Percentiles rank a stretch among this genome's conserved stretches.
Evolutionary conservation across 305 asterid species (phyloP).

Genomic region (Salvia sclarea): DNA sequence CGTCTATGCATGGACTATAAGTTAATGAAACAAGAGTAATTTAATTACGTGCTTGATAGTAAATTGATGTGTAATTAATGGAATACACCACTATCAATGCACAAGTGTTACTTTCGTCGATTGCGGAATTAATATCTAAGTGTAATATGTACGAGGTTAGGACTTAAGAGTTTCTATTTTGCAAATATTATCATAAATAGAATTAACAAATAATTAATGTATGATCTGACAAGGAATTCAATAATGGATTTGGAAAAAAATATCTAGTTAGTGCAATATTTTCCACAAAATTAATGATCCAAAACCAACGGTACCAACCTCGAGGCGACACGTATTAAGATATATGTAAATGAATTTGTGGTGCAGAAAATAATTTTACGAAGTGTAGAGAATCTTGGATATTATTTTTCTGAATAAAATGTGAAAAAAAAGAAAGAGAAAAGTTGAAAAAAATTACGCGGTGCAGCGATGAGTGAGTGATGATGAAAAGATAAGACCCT

Average conservation of each 20-base stretch:
- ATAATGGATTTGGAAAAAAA: not conserved
- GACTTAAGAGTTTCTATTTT: not conserved
- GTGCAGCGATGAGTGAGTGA: constrained; percentile 34
- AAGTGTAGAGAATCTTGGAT: constrained; percentile 20
- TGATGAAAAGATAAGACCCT: constrained; percentile 62
- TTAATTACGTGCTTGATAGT: too few species aligned
- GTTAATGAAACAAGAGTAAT: not conserved
- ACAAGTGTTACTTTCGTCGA: not conserved
- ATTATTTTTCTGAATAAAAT: not conserved
- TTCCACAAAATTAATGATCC: constrained; percentile 19
- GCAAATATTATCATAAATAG: constrained; percentile 1
- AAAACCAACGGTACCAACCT: not conserved
- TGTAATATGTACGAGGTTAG: not conserved
- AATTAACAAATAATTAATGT: not conserved
- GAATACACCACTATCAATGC: not conserved
- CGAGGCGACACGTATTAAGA: constrained; percentile 20
- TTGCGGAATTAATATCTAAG: not conserved
- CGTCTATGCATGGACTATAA: not conserved
- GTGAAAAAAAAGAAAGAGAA: not conserved
- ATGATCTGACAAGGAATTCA: constrained; percentile 14
- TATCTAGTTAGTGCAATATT: constrained; percentile 1
- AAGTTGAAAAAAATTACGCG: constrained; percentile 29
- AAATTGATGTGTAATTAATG: not conserved
- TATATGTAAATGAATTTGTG: constrained; percentile 18
- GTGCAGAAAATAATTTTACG: constrained; percentile 13